Evolutionary conservation across 73 alveolate species (phyloP).

Genomic region (Paramecium biaurelia): DNA sequence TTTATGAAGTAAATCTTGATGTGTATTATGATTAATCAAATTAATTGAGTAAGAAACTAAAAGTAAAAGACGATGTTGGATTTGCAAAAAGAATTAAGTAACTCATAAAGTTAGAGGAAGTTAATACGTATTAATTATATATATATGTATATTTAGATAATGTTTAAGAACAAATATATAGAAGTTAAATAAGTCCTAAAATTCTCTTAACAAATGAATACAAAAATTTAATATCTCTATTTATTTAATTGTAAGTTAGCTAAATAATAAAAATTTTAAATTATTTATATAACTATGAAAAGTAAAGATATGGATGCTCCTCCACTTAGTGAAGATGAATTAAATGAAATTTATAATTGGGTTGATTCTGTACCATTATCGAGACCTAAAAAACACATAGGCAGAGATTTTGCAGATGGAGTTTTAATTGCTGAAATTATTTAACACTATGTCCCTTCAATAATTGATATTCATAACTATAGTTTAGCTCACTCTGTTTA

Average conservation of each 20-base stretch:
- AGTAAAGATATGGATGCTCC: slow-evolving; percentile 65
- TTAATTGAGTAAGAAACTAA: background rate
- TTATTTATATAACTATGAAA: background rate
- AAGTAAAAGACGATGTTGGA: background rate
- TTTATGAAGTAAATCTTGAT: slow-evolving; percentile 18
- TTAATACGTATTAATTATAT: background rate
- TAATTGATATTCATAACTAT: slow-evolving; percentile 89
- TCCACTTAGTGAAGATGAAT: slow-evolving; percentile 81
- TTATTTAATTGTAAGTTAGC: background rate
- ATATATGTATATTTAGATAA: background rate
- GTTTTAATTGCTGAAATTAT: slow-evolving; percentile 89
- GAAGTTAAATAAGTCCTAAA: background rate
- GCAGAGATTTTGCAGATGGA: slow-evolving; percentile 98
- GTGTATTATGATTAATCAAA: background rate
- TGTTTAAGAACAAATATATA: background rate
- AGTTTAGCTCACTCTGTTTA: slow-evolving; percentile 74
- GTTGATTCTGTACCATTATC: slow-evolving; percentile 96
- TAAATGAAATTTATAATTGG: slow-evolving; percentile 92
- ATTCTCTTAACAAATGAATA: background rate
- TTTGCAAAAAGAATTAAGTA: slow-evolving; percentile 24
- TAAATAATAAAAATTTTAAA: background rate
- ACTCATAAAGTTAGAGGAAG: background rate
- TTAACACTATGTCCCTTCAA: slow-evolving; percentile 76
- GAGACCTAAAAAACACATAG: slow-evolving; percentile 95
- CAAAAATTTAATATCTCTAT: background rate